Evolutionary conservation across 768 basidiomycete species (phyloP), one percentile per base, ranked within the genome.

Genomic region (Chiua virens): DNA sequence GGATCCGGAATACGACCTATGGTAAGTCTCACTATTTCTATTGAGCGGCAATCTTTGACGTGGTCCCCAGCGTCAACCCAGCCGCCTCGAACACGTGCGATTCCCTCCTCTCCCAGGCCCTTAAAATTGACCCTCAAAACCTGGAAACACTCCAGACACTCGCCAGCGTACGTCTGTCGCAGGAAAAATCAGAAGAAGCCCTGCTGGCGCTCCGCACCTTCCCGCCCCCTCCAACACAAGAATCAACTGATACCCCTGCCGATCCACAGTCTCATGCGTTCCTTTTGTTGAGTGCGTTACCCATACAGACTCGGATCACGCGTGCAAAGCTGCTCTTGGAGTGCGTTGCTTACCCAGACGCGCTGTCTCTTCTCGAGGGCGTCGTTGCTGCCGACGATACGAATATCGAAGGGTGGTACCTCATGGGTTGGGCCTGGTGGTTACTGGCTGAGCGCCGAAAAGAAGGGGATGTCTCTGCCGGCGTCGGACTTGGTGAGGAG

Each of bases 341-440:
- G 66, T 75, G 94, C 18, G 70, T 75, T 3, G 72, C 87, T 5
- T 89, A 82, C 64, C 73, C 83, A 1, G 82, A 85, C 22, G 92
- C 92, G 1, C 70, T 95, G 6, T 68, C 85, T 11, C 83, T 94
- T 14, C 70, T 96, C 23, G 82, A 89, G 39, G 89, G 87, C 14
- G 77, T 94, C 10, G 84, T 94, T 70, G 79, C 86, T 10, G 70
- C 84, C 0, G 92, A 95, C 66, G 89, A 93, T 57, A 79, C 90
- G 62, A 87, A 91, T 47, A 85, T 93, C 13, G 92, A 95, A 59
- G 93, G 86, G 1, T 95, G 93, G 86, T 96, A 96, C 64, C 80
- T 96, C 25, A 92, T 95, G 69, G 93, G 92, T 47, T 97, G 92
- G 92, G 87, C 89, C 56, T 92, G 90, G 76, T 92, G 84, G 73